Evolutionary conservation across 768 basidiomycete species (phyloP), one percentile per base, ranked within the genome.

Genomic region (Boletus eberwhitei): DNA sequence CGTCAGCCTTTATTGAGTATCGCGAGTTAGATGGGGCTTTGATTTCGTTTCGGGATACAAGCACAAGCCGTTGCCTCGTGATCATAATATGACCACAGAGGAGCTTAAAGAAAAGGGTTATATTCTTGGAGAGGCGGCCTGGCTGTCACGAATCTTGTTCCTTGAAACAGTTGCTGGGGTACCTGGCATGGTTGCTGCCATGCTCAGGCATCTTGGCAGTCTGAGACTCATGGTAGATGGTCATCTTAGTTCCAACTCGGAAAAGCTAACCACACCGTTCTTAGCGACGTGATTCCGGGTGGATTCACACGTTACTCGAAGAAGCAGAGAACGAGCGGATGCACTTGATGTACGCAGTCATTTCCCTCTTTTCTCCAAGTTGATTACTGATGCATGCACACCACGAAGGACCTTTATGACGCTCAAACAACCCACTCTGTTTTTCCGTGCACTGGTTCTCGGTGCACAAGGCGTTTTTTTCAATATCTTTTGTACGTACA

Each of bases 321-420:
- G 96, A 97, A 74, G 93, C 94, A 13, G 93, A 98, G 67, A 98
- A 98, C 68, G 96, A 99, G 74, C 78, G 96, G 35, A 96, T 97
- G 91, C 93, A 96, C 70, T 78, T 95, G 49, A 89, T 95, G 88
- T 90, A 51, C 37, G 48, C 40, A 19, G 36, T 48, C 48, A 54
- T 58, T 35, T 39, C 8, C 57, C 36, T 29, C 37, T 50, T 49
- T 16, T 29, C 29, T 37, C 38, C 37, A 34, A 44, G 43, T 32
- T 57, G 52, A 63, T 63, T 50, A n/a, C 50, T 48, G 53, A 57
- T 43, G 21, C 57, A 53, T 42, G 59, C 56, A 35, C 61, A 49
- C 39, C 60, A 52, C 52, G 8, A 62, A 90, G 91, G 85, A 97
- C 95, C 2, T 99, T 98, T 75, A 91, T 98, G 91, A 89, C 92